Conservation (phyloP, 1,139 yeast species). For the Candida glucosophila region DNA sequence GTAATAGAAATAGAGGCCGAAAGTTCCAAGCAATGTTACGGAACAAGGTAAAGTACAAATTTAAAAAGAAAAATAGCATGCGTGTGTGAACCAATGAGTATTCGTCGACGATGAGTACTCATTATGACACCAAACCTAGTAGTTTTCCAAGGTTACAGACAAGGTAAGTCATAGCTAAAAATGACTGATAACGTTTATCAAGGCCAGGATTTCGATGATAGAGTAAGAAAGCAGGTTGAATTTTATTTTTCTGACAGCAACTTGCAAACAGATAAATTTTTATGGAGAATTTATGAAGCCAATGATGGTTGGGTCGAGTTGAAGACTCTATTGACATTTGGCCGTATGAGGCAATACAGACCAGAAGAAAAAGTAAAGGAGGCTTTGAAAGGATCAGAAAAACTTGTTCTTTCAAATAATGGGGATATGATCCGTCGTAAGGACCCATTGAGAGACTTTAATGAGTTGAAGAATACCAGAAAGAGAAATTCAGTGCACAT, state of each 20-base stretch:
- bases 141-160: too few relatives aligned
- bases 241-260: conserved; percentile 93
- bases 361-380: conserved; percentile 78
- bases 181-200: conserved; percentile 36
- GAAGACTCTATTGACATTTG: conserved; percentile 79
- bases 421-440: conserved; percentile 79
- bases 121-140: too few relatives aligned
- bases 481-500: conserved; percentile 70
- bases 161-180: too few relatives aligned
- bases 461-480: conserved; percentile 61
- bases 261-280: conserved; percentile 81
- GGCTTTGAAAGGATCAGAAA: conserved; percentile 54
- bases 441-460: conserved; percentile 65
- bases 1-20: too few relatives aligned
- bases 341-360: conserved; percentile 91
- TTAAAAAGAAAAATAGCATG: too few relatives aligned
- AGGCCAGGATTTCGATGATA: conserved; percentile 37
- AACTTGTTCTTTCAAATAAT: conserved; percentile 71
- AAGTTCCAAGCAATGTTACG: too few relatives aligned
- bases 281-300: conserved; percentile 79
- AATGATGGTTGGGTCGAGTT: conserved; percentile 96
- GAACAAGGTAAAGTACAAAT: too few relatives aligned
- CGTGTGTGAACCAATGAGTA: too few relatives aligned
- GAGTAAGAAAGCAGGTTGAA: conserved; percentile 83
- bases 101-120: too few relatives aligned